A percentile compares a stretch with the other conserved stretches of the same genome.
These are phyloP conservation scores for Puccinia horiana DNA, from an alignment of 1,284 basidiomycete genomes.

Conservation along the genomic window DNA sequence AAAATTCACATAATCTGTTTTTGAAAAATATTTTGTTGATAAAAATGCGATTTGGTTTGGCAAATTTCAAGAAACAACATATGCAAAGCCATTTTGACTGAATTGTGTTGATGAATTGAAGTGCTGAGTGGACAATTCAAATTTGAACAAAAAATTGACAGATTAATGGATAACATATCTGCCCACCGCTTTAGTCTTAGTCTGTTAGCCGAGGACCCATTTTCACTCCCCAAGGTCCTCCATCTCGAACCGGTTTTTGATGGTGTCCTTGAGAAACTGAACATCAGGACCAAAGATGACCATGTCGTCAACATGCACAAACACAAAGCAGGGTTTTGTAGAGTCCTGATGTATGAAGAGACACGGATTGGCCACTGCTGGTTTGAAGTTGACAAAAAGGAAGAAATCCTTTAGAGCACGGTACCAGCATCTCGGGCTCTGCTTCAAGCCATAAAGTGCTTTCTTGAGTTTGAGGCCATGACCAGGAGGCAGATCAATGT, in stretches of 20 bases:
- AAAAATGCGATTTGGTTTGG: too few relatives aligned
- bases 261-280: neutral
- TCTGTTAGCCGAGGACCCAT: neutral
- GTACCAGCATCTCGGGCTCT: slow-evolving; percentile 23
- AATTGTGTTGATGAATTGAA: too few relatives aligned
- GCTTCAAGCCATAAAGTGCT: slow-evolving; percentile 1
- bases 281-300: neutral
- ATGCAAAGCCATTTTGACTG: too few relatives aligned
- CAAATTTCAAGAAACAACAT: too few relatives aligned
- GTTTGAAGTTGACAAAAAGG: neutral
- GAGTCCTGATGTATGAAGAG: neutral
- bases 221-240: neutral
- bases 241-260: neutral
- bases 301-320: neutral
- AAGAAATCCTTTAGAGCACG: neutral
- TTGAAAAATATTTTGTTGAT: too few relatives aligned
- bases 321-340: neutral
- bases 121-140: too few relatives aligned
- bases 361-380: neutral
- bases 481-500: too few relatives aligned
- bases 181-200: too few relatives aligned
- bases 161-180: too few relatives aligned
- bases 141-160: too few relatives aligned
- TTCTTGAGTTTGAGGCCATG: neutral
- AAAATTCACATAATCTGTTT: too few relatives aligned